Percentiles rank a stretch among this genome's conserved stretches.
These are phyloP conservation scores for Verticillium zaregamsianum DNA, from an alignment of 2,329 filamentous ascomycete species.

Conservation along the genomic window DNA sequence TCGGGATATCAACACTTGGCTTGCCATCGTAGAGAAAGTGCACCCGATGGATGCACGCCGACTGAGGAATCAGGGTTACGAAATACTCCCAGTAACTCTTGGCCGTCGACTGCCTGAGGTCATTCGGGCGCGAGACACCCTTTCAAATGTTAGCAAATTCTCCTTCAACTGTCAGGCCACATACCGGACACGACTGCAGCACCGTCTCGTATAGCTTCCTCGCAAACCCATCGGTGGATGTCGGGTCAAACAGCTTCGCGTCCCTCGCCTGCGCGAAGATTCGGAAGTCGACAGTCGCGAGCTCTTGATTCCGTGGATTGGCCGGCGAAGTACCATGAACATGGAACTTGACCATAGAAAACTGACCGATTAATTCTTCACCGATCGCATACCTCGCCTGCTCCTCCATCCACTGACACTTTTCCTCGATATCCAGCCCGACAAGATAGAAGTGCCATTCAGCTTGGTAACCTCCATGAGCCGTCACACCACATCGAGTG, in stretches of 20 bases:
- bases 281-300: constrained; percentile 35
- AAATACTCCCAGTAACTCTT: not conserved
- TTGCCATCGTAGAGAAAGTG: constrained; percentile 15
- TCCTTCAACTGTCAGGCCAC: constrained; percentile 21
- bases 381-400: constrained; percentile 18
- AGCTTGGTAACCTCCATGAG: constrained; percentile 30
- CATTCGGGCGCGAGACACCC: not conserved
- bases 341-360: not conserved
- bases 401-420: constrained; percentile 18
- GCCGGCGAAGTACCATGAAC: constrained; percentile 15
- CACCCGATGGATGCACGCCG: constrained; percentile 9
- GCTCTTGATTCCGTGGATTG: constrained; percentile 24
- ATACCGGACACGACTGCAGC: constrained; percentile 26
- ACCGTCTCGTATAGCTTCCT: constrained; percentile 22
- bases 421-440: constrained; percentile 19
- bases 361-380: constrained; percentile 22
- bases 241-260: constrained; percentile 12
- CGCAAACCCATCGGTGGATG: constrained; percentile 18
- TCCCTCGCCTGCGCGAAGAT: constrained; percentile 31
- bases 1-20: not conserved
- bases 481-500: constrained; percentile 33
- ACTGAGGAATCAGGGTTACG: not conserved
- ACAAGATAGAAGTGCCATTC: constrained; percentile 22
- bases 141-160: constrained; percentile 25
- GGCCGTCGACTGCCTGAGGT: not conserved